Conservation (phyloP, 257 asterid species). For the Solanum rostratum region DNA sequence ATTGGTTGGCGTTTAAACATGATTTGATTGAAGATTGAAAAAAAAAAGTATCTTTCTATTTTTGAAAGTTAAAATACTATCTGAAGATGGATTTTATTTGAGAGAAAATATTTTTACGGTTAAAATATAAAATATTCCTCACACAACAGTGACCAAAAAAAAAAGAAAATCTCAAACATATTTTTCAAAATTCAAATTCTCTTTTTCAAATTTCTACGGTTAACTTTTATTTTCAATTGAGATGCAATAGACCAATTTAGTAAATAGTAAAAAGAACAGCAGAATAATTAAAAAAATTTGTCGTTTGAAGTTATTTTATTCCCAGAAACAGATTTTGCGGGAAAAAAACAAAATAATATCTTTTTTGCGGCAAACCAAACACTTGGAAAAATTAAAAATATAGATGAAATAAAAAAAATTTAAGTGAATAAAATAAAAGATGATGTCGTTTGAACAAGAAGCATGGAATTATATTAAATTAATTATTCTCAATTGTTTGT, state of each 20-base stretch:
- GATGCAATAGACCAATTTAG: neutral
- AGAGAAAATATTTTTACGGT: neutral
- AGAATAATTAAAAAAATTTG: neutral
- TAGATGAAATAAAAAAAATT: neutral
- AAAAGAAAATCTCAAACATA: neutral
- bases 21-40: neutral
- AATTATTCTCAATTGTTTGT: neutral
- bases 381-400: neutral
- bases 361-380: neutral
- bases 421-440: neutral
- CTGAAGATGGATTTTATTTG: neutral
- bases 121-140: neutral
- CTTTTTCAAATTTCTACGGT: neutral
- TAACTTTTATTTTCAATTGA: neutral
- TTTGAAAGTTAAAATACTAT: neutral
- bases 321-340: neutral
- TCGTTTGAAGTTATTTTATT: neutral
- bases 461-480: neutral
- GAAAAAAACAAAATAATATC: neutral
- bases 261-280: neutral
- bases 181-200: neutral
- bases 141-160: neutral
- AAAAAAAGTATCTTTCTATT: neutral
- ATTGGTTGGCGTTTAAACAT: neutral
- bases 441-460: neutral